phyloP scores from a whole-genome alignment of 2,329 filamentous ascomycete genomes.

The Pseudogymnoascus verrucosus region DNA sequence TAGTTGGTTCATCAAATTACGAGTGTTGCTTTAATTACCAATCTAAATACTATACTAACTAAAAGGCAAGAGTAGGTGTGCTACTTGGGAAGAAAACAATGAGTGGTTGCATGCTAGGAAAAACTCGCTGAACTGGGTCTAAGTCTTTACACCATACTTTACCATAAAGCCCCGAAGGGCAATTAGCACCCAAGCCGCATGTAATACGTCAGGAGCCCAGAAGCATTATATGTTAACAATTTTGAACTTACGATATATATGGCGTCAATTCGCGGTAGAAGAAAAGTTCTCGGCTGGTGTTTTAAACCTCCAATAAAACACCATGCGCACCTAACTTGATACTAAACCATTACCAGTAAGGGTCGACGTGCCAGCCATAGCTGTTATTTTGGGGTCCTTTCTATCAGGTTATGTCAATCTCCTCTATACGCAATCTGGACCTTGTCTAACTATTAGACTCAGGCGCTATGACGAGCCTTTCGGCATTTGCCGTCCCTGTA shows the following conservation, averaged over 20 bases:
- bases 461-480: conserved; percentile 25
- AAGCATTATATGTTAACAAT: background rate
- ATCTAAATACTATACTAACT: background rate
- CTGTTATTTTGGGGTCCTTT: conserved; percentile 7
- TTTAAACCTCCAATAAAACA: background rate
- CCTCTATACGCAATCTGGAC: background rate
- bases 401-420: background rate
- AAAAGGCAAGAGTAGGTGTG: too few relatives aligned
- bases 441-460: conserved; percentile 7
- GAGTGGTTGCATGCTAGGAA: background rate
- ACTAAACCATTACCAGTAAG: background rate
- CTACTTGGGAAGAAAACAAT: too few relatives aligned
- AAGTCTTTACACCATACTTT: background rate
- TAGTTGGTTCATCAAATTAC: conserved; percentile 23
- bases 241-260: background rate
- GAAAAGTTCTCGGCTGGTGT: background rate
- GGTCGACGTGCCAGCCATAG: background rate
- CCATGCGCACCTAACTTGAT: background rate
- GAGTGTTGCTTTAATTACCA: background rate
- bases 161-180: background rate
- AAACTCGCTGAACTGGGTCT: background rate
- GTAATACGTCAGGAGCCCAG: background rate
- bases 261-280: background rate
- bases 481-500: conserved; percentile 26
- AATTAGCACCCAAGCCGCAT: background rate